phyloP scores from a whole-genome alignment of 768 basidiomycete species.

The Mycena vulgaris region DNA sequence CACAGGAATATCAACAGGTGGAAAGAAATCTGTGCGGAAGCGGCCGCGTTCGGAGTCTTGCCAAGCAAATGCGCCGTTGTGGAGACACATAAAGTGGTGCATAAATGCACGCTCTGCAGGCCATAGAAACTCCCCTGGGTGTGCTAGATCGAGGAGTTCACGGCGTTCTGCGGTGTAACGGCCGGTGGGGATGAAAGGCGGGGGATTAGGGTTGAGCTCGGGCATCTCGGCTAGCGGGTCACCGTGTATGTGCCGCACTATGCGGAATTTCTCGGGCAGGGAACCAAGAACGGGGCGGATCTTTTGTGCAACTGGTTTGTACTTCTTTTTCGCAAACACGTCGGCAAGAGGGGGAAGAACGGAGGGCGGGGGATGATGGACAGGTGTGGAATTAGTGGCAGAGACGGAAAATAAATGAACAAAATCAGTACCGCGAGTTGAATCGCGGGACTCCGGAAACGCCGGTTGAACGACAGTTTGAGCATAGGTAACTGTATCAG shows the following conservation, averaged over 20 bases:
- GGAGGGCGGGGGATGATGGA: neutral
- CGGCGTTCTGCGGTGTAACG: conserved; percentile 32
- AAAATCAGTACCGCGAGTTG: conserved; percentile 16
- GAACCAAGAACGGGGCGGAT: conserved; percentile 35
- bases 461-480: conserved; percentile 30
- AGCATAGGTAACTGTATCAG: conserved; percentile 10
- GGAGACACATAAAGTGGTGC: conserved; percentile 28
- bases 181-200: conserved; percentile 20
- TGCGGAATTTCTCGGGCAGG: conserved; percentile 40
- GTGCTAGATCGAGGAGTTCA: conserved; percentile 14
- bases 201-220: conserved; percentile 27
- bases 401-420: neutral
- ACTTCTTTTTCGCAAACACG: conserved; percentile 38
- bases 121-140: conserved; percentile 35
- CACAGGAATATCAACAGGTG: conserved; percentile 39
- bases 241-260: conserved; percentile 33
- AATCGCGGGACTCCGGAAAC: conserved; percentile 15
- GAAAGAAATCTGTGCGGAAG: conserved; percentile 43
- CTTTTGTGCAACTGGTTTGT: conserved; percentile 42
- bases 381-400: neutral
- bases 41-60: conserved; percentile 36
- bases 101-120: conserved; percentile 33
- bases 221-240: conserved; percentile 35
- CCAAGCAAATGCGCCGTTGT: conserved; percentile 40
- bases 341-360: conserved; percentile 1